These are phyloP conservation scores for Dendrocalamus latiflorus DNA, from an alignment of 202 grass and related monocot genomes.

Conservation along the genomic window DNA sequence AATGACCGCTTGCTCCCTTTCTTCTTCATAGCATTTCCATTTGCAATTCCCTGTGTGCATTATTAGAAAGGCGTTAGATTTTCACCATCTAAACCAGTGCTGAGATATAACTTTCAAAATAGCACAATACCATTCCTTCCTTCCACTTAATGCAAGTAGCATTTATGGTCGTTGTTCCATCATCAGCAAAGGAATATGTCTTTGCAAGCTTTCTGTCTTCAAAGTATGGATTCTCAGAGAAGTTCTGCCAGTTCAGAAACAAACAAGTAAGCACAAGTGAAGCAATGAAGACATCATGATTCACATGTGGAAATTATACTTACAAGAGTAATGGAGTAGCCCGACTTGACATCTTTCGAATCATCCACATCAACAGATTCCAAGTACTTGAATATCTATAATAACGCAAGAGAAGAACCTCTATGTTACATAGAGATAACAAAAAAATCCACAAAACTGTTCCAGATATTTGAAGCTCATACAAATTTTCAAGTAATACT, in stretches of 20 bases:
- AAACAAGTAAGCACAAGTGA: constrained; percentile 17
- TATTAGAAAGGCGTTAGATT: neutral
- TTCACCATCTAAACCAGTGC: too few species aligned
- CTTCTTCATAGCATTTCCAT: constrained; percentile 59
- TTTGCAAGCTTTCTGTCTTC: constrained; percentile 78
- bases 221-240: constrained; percentile 81
- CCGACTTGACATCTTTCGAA: too few species aligned
- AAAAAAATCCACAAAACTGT: neutral
- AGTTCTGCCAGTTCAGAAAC: constrained; percentile 53
- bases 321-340: constrained; percentile 84
- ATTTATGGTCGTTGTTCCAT: constrained; percentile 78
- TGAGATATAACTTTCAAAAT: neutral
- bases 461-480: neutral
- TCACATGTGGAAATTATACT: constrained; percentile 23
- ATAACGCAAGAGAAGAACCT: too few species aligned
- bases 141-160: constrained; percentile 88
- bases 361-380: too few species aligned
- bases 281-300: neutral
- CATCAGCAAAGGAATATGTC: constrained; percentile 73
- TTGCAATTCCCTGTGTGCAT: constrained; percentile 40
- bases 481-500: neutral
- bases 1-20: constrained; percentile 55
- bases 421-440: neutral
- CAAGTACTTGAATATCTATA: too few species aligned
- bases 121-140: constrained; percentile 68